Percentiles rank a stretch among this genome's conserved stretches.
Evolutionary conservation across 2,329 filamentous ascomycete genomes (phyloP).

Genomic region (Fonsecaea multimorphosa): DNA sequence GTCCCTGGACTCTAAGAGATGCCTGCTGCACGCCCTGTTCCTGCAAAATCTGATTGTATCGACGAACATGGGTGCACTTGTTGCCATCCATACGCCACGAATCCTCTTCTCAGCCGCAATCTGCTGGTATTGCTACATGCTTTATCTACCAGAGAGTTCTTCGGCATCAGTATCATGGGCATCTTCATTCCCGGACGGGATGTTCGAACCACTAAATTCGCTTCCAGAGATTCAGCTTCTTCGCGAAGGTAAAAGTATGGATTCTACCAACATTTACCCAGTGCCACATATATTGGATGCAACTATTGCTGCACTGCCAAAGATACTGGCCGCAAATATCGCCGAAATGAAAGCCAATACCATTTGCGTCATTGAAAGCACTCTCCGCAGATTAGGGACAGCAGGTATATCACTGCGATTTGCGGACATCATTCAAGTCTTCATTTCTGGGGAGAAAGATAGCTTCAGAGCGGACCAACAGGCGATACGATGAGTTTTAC

Average conservation of each 20-base stretch:
- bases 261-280: conserved; percentile 9
- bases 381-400: conserved; percentile 22
- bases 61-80: conserved; percentile 26
- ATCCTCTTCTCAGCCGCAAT: conserved; percentile 32
- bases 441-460: conserved; percentile 18
- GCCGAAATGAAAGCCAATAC: conserved; percentile 29
- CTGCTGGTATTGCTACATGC: conserved; percentile 26
- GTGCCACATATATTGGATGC: conserved; percentile 11
- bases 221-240: conserved; percentile 19
- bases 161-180: neutral
- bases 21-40: conserved; percentile 37
- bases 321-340: conserved; percentile 22
- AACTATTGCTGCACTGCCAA: conserved; percentile 15
- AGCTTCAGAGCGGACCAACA: conserved; percentile 23
- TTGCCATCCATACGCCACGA: conserved; percentile 36
- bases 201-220: conserved; percentile 6
- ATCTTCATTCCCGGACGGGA: neutral
- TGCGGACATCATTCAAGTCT: conserved; percentile 29
- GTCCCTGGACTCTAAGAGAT: conserved; percentile 35
- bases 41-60: conserved; percentile 31
- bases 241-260: conserved; percentile 11
- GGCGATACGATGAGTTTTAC: neutral
- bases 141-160: conserved; percentile 19
- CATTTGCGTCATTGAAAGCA: conserved; percentile 22
- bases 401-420: conserved; percentile 26